These are phyloP conservation scores for Pseudogymnoascus sp. DNA, from an alignment of 2,329 filamentous ascomycete genomes.

Conservation along the genomic window DNA sequence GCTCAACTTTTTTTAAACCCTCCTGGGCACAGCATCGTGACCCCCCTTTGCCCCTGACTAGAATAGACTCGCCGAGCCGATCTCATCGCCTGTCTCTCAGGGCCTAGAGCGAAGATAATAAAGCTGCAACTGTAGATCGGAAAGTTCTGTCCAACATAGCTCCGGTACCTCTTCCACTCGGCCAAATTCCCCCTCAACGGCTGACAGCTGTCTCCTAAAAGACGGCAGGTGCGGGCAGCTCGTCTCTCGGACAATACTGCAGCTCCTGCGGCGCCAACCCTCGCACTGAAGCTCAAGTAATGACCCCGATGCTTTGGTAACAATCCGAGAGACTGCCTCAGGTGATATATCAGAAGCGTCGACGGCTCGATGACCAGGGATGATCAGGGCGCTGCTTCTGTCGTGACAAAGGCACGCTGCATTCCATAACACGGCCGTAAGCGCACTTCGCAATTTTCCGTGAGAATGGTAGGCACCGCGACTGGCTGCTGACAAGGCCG, in stretches of 20 bases:
- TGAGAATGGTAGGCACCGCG: background rate
- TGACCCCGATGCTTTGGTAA: background rate
- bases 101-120: background rate
- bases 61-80: background rate
- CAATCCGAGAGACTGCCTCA: background rate
- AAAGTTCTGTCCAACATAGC: background rate
- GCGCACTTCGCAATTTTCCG: background rate
- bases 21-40: background rate
- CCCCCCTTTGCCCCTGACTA: background rate
- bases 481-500: background rate
- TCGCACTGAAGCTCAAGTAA: background rate
- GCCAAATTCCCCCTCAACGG: background rate
- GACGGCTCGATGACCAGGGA: background rate
- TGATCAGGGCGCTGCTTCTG: background rate
- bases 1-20: background rate
- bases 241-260: slow-evolving; percentile 8
- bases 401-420: background rate
- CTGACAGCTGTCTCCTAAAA: background rate
- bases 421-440: background rate
- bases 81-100: background rate
- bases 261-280: background rate
- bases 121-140: background rate
- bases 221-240: background rate
- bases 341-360: background rate
- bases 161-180: background rate